Conservation (phyloP, 768 basidiomycete species). For the Tylopilus sp. region DNA sequence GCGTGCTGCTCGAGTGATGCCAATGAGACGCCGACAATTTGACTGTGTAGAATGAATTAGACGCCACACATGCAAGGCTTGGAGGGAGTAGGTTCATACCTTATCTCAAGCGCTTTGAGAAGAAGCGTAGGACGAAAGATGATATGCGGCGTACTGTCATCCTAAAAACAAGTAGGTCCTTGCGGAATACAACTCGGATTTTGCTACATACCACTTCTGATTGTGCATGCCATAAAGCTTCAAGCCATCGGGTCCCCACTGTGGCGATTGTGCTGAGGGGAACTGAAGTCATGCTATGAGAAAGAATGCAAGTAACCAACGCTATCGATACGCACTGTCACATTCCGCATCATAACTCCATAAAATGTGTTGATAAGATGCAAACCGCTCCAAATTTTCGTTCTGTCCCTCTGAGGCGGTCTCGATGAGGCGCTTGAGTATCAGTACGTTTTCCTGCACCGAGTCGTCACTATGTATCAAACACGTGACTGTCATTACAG, state of each 20-base stretch:
- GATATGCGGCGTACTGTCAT: slow-evolving; percentile 34
- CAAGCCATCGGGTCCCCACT: slow-evolving; percentile 48
- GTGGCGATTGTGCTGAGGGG: slow-evolving; percentile 30
- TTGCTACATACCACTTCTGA: slow-evolving; percentile 10
- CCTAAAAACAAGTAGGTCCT: slow-evolving; percentile 14
- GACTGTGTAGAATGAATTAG: slow-evolving; percentile 31
- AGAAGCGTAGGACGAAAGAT: slow-evolving; percentile 46
- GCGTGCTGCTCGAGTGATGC: slow-evolving; percentile 38
- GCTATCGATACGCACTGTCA: slow-evolving; percentile 34
- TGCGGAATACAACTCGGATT: not conserved
- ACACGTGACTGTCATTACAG: not conserved
- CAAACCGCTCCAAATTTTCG: slow-evolving; percentile 42
- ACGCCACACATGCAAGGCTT: not conserved
- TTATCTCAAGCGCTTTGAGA: slow-evolving; percentile 34
- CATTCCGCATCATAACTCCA: slow-evolving; percentile 44
- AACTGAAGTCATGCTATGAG: slow-evolving; percentile 25
- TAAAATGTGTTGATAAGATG: slow-evolving; percentile 53
- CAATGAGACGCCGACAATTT: slow-evolving; percentile 39
- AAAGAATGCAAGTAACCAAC: not conserved
- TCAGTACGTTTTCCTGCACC: slow-evolving; percentile 14
- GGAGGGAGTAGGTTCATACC: slow-evolving; percentile 30
- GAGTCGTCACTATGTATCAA: not conserved
- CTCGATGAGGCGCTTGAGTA: slow-evolving; percentile 38
- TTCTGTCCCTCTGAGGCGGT: slow-evolving; percentile 33
- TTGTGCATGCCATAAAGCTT: slow-evolving; percentile 42